These are phyloP conservation scores for Wallacemonas sp. DNA, from an alignment of 208 protist species.

Conservation along the genomic window DNA sequence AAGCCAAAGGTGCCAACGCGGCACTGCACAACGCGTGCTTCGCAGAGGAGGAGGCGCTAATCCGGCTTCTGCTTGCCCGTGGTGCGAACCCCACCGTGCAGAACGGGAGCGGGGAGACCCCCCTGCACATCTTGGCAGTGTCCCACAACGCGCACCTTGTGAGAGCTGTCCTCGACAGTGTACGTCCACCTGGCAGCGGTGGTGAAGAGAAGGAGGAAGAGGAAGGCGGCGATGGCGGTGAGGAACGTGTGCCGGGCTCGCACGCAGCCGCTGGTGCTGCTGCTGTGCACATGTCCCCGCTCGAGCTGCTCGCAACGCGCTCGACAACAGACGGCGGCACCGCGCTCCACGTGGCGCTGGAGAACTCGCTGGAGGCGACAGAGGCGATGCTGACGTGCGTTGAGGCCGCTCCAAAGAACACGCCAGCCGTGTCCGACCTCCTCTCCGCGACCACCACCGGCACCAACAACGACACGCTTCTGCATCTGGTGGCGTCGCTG, in stretches of 20 bases:
- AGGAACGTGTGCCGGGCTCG: constrained; percentile 1
- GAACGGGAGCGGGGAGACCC: constrained; percentile 49
- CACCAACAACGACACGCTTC: constrained; percentile 19
- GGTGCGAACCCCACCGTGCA: constrained; percentile 43
- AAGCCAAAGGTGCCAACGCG: constrained; percentile 31
- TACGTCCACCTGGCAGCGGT: not conserved
- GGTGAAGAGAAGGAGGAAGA: constrained; percentile 7
- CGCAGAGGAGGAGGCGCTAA: constrained; percentile 38
- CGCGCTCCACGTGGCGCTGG: constrained; percentile 37
- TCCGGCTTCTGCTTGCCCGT: constrained; percentile 35
- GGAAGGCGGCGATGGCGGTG: not conserved
- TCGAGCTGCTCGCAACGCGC: constrained; percentile 27
- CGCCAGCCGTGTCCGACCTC: not conserved
- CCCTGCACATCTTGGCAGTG: constrained; percentile 57
- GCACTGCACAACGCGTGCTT: constrained; percentile 53
- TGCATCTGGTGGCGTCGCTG: constrained; percentile 37
- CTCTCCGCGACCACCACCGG: constrained; percentile 18
- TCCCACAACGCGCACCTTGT: constrained; percentile 38
- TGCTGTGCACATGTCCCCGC: constrained; percentile 22
- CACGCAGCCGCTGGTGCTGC: no score
- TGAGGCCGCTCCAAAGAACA: constrained; percentile 9
- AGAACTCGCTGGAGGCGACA: constrained; percentile 31
- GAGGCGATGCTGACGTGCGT: constrained; percentile 35
- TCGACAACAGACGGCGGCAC: constrained; percentile 25
- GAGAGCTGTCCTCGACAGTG: constrained; percentile 25